A percentile compares a stretch with the other conserved stretches of the same genome.
Evolutionary conservation across 768 basidiomycete genomes (phyloP).

Genomic region (Leccinum pellstonianum): DNA sequence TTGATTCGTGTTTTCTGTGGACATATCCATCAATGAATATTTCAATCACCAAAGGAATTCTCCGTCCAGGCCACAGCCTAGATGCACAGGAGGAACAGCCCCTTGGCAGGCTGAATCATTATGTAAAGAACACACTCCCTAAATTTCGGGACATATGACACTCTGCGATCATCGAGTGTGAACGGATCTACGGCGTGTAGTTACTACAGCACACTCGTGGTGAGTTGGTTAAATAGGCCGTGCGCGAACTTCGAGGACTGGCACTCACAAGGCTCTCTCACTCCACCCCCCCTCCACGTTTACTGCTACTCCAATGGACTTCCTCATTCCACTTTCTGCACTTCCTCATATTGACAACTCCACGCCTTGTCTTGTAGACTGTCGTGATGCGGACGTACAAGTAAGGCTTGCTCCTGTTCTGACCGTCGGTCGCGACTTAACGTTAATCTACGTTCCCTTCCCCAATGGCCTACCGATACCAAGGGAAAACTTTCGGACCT

Average conservation of each 20-base stretch:
- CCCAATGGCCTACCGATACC: not conserved
- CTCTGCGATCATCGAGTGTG: no score
- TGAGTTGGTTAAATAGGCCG: not conserved
- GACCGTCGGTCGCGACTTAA: not conserved
- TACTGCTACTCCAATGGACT: no score
- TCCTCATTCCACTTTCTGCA: not conserved
- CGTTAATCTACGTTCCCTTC: not conserved
- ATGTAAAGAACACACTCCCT: no score
- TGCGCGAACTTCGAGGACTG: not conserved
- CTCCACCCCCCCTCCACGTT: no score
- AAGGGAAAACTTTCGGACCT: not conserved
- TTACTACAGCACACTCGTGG: not conserved
- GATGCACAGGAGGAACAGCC: no score
- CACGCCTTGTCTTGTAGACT: not conserved
- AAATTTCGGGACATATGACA: no score
- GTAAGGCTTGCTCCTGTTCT: not conserved
- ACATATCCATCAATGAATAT: no score
- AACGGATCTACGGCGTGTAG: not conserved
- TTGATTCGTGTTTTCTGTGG: no score
- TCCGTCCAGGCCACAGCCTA: no score
- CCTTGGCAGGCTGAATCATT: no score
- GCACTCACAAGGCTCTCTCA: not conserved
- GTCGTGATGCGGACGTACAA: conserved; percentile 17
- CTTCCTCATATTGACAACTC: no score
- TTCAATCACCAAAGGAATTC: no score